Conservation (phyloP, 2,329 filamentous ascomycete genomes). For the Colletotrichum sojae region DNA sequence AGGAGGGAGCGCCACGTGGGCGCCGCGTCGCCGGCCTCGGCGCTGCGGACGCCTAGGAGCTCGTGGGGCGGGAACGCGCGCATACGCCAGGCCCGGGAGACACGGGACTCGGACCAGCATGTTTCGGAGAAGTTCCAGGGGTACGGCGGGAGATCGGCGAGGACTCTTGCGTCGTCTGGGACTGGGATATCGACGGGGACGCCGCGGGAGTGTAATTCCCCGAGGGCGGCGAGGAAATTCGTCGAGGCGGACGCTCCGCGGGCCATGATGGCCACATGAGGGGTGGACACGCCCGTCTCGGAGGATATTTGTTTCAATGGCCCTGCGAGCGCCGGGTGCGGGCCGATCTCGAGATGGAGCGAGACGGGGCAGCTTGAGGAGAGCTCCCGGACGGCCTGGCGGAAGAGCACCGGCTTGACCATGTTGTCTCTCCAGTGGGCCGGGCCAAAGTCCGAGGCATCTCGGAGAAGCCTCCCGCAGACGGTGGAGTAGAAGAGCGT, state of each 20-base stretch:
- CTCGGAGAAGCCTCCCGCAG: not conserved
- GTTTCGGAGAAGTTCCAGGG: constrained; percentile 44
- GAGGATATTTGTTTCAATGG: constrained; percentile 56
- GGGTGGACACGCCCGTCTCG: constrained; percentile 61
- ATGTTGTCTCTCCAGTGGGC: constrained; percentile 40
- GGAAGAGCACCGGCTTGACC: constrained; percentile 38
- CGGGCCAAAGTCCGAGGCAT: constrained; percentile 17
- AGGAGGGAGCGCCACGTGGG: constrained; percentile 60
- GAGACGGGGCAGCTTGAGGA: constrained; percentile 41
- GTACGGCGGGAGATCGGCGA: constrained; percentile 45
- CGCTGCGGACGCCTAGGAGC: constrained; percentile 48
- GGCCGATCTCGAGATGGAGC: constrained; percentile 42
- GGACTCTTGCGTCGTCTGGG: not conserved
- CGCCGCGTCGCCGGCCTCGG: constrained; percentile 49
- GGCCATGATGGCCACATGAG: constrained; percentile 62
- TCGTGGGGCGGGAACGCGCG: constrained; percentile 45
- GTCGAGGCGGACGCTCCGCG: constrained; percentile 66
- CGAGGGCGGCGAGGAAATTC: constrained; percentile 58
- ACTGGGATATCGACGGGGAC: constrained; percentile 17
- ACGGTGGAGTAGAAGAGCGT: constrained; percentile 32
- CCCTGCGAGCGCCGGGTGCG: constrained; percentile 36
- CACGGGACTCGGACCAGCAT: constrained; percentile 44
- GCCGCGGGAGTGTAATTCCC: constrained; percentile 53
- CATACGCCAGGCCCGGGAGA: constrained; percentile 45
- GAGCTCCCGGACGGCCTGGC: constrained; percentile 30